phyloP scores from a whole-genome alignment of 2,329 filamentous ascomycete species.

The Penicillium sp. region DNA sequence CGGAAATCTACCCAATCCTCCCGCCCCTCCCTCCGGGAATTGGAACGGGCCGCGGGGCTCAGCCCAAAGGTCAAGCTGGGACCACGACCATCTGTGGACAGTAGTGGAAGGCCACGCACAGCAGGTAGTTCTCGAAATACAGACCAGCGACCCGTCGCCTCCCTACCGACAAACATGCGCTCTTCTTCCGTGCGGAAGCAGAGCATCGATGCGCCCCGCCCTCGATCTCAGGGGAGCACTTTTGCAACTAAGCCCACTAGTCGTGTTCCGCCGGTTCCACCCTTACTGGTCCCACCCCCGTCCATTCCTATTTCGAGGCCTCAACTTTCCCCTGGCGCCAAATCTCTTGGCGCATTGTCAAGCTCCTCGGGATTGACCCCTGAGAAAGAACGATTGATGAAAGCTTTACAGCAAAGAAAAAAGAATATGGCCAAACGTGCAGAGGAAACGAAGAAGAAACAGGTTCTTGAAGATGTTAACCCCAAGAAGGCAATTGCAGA shows the following conservation, averaged over 20 bases:
- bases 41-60: constrained; percentile 42
- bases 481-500: constrained; percentile 13
- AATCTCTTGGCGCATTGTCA: constrained; percentile 47
- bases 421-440: constrained; percentile 62
- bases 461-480: constrained; percentile 11
- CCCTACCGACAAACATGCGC: constrained; percentile 78
- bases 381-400: constrained; percentile 90
- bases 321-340: constrained; percentile 40
- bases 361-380: constrained; percentile 65
- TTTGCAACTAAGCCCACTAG: constrained; percentile 31
- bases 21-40: constrained; percentile 46
- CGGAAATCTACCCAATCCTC: constrained; percentile 44
- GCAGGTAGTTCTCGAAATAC: constrained; percentile 47
- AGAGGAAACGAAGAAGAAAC: constrained; percentile 31
- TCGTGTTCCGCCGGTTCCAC: constrained; percentile 39
- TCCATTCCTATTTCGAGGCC: constrained; percentile 36
- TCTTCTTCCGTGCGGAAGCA: constrained; percentile 52
- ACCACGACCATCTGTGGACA: constrained; percentile 70
- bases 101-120: constrained; percentile 62
- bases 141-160: constrained; percentile 69
- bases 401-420: constrained; percentile 85
- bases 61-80: constrained; percentile 78
- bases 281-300: constrained; percentile 40
- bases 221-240: constrained; percentile 46
- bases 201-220: constrained; percentile 47